These are phyloP conservation scores for Neofusicoccum parvum DNA, from an alignment of 2,329 filamentous ascomycete species.

Conservation along the genomic window DNA sequence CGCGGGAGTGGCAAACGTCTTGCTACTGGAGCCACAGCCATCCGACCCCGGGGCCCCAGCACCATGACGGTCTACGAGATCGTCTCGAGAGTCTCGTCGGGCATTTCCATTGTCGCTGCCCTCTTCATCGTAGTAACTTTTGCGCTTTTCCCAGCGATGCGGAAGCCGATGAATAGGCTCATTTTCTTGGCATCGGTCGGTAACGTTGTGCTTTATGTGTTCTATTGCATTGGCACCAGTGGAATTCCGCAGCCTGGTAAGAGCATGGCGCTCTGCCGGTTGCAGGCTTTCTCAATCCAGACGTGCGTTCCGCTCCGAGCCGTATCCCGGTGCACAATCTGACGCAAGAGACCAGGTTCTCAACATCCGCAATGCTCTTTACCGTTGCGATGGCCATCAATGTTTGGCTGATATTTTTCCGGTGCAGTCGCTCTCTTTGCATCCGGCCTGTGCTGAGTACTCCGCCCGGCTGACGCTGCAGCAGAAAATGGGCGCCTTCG, in stretches of 20 bases:
- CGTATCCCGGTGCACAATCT: constrained; percentile 23
- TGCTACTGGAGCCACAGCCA: background rate
- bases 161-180: constrained; percentile 81
- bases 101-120: constrained; percentile 69
- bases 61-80: constrained; percentile 27
- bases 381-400: constrained; percentile 81
- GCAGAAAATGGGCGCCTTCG: constrained; percentile 63
- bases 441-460: too few relatives aligned
- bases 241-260: constrained; percentile 51
- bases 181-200: constrained; percentile 83
- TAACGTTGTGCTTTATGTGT: constrained; percentile 76
- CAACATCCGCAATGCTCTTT: constrained; percentile 76
- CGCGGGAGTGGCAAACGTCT: background rate
- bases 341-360: constrained; percentile 60
- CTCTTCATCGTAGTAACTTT: constrained; percentile 74
- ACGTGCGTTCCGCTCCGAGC: constrained; percentile 65
- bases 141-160: constrained; percentile 66
- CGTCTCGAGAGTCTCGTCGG: constrained; percentile 70
- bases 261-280: constrained; percentile 66
- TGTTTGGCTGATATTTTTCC: constrained; percentile 81
- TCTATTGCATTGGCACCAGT: constrained; percentile 69
- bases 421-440: constrained; percentile 57
- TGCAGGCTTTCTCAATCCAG: constrained; percentile 79
- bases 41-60: background rate
- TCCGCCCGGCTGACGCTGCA: background rate